Conservation (phyloP, 108 stramenopile species). For the Aurantiochytrium sp. region DNA sequence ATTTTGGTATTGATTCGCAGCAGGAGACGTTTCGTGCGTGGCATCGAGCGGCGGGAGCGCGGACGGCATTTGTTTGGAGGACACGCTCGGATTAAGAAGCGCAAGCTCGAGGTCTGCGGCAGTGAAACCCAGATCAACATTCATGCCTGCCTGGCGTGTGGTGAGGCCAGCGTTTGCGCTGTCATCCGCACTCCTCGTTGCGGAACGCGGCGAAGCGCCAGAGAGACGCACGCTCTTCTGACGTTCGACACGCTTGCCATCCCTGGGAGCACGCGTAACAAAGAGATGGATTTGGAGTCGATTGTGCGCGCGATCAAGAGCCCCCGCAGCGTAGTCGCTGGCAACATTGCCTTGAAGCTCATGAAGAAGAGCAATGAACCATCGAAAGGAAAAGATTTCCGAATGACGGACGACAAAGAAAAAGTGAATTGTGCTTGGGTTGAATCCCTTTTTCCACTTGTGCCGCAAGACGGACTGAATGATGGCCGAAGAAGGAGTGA, state of each 20-base stretch:
- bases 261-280: conserved; percentile 14
- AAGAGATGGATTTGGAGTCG: conserved; percentile 29
- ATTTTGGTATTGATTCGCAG: conserved; percentile 22
- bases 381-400: conserved; percentile 36
- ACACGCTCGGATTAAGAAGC: conserved; percentile 26
- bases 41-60: background rate
- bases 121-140: conserved; percentile 11
- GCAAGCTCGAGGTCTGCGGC: conserved; percentile 14
- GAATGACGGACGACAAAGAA: conserved; percentile 38
- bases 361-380: conserved; percentile 18
- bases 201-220: background rate
- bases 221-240: background rate
- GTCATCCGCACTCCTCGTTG: no score
- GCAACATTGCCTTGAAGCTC: conserved; percentile 10
- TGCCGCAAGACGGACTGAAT: conserved; percentile 29
- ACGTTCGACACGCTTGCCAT: background rate
- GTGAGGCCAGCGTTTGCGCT: background rate
- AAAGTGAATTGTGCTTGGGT: conserved; percentile 36
- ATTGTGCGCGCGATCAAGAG: background rate
- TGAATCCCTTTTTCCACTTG: conserved; percentile 43
- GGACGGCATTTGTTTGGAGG: background rate
- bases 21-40: background rate
- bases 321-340: background rate
- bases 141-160: background rate
- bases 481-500: conserved; percentile 37